These are phyloP conservation scores for Gossypium thurberi DNA, from an alignment of 345 rosid species.

Conservation along the genomic window DNA sequence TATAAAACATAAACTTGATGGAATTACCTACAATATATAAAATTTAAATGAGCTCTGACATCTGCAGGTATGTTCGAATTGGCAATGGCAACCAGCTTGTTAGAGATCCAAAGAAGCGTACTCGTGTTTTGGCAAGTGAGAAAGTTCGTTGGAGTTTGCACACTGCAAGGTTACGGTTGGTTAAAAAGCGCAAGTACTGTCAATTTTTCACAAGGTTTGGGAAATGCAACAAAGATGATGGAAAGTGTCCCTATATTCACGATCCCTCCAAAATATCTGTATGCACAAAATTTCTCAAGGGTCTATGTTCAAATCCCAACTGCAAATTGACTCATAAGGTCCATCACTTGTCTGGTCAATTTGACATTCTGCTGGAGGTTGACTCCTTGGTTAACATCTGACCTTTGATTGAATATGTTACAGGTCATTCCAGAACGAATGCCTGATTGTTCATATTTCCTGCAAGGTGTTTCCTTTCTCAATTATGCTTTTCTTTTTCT, in stretches of 20 bases:
- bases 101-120: constrained; percentile 89
- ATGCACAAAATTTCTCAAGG: constrained; percentile 88
- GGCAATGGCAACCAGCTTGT: constrained; percentile 94
- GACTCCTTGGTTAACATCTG: constrained; percentile 13
- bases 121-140: constrained; percentile 86
- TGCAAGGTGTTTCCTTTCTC: constrained; percentile 55
- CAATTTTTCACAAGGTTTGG: constrained; percentile 97
- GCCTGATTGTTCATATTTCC: constrained; percentile 94
- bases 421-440: constrained; percentile 97
- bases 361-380: constrained; percentile 5
- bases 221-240: constrained; percentile 88
- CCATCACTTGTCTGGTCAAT: constrained; percentile 16
- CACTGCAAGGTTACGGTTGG: constrained; percentile 74
- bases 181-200: constrained; percentile 76
- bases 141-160: constrained; percentile 97
- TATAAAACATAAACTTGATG: not conserved
- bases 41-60: not conserved
- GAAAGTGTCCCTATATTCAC: constrained; percentile 87
- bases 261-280: constrained; percentile 90
- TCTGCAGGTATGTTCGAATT: constrained; percentile 84
- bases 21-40: not conserved
- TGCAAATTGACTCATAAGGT: constrained; percentile 99
- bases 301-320: constrained; percentile 57
- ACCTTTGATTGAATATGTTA: constrained; percentile 21
- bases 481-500: constrained; percentile 7